Base-by-base conservation (phyloP, 1,284 basidiomycete genomes). In the Earliella scabrosa region DNA sequence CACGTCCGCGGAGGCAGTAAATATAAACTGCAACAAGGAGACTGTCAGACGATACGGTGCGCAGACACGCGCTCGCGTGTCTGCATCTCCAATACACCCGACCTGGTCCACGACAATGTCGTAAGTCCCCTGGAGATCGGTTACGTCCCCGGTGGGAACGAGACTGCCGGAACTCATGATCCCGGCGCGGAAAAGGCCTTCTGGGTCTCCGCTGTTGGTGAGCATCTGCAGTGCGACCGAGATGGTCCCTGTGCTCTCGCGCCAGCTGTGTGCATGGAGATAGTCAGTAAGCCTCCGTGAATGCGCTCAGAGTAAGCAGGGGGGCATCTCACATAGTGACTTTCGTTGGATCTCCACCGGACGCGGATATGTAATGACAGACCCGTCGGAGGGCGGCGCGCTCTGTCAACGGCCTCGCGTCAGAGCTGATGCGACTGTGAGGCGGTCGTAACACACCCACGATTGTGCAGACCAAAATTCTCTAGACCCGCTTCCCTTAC, bases 361-460 rank as follows among this genome's bases (percentile, higher is more conserved):
- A 45, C 0, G 54, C 55, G 6, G 56, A 52, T 47, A 79, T 76
- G 52, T 77, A 73, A 36, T 68, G 40, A 27, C 74, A 68, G 0
- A 77, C 64, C 86, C 86, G 89, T 56, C 81, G 65, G 16, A 90
- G 68, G 0, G 83, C 83, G 32, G 76, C 63, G 4, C 79, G 77
- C 64, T 85, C 82, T 84, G 43, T 8, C 10, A 10, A 20, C n/a
- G 18, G 26, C 13, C 2, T 14, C n/a, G 4, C 52, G 45, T 7
- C 8, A 20, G 14, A 16, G 35, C 36, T 39, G n/a, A 21, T 31
- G 11, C 11, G n/a, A 14, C 31, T 14, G 14, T 26, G 36, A 34
- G 29, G 24, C 16, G 29, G 18, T 7, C 4, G n/a, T 16, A 32
- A 16, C 4, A 18, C n/a, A 5, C 23, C 8, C 24, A 81, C 80